Conservation (phyloP, 2,329 filamentous ascomycete genomes). For the Neopestalotiopsis rosae region DNA sequence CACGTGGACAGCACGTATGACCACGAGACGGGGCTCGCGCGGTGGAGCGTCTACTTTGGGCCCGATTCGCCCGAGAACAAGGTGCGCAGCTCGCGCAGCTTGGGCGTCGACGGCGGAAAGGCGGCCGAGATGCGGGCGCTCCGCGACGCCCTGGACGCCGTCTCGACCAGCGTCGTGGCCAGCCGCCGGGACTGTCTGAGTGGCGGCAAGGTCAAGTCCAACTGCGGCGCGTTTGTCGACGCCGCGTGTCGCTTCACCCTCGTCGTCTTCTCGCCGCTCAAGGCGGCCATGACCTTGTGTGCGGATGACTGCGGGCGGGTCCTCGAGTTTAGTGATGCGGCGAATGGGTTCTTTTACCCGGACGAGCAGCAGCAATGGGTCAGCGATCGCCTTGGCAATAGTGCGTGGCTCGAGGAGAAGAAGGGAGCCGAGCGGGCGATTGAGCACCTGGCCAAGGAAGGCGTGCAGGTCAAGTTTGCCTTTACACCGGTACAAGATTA, state of each 20-base stretch:
- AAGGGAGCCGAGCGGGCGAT: neutral
- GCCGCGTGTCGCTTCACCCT: neutral
- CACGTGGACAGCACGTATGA: neutral
- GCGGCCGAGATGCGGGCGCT: neutral
- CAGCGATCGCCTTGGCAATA: neutral
- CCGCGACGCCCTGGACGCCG: neutral
- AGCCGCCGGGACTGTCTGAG: neutral
- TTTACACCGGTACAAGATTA: neutral
- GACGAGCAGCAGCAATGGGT: neutral
- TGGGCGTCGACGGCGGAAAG: neutral
- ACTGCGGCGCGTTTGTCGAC: neutral
- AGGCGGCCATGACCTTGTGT: neutral
- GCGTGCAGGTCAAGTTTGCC: neutral
- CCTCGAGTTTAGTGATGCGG: neutral
- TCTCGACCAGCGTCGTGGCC: neutral
- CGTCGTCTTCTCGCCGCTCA: neutral
- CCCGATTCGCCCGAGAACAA: neutral
- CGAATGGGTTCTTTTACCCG: neutral
- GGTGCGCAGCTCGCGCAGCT: neutral
- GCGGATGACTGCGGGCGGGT: neutral
- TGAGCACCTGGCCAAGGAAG: neutral
- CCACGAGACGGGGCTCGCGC: neutral
- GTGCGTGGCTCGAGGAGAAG: constrained; percentile 1
- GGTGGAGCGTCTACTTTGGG: neutral
- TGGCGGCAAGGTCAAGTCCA: neutral